Evolutionary conservation across 2,329 filamentous ascomycete species (phyloP), one percentile per base, ranked within the genome.

Genomic region (Cladophialophora immunda): DNA sequence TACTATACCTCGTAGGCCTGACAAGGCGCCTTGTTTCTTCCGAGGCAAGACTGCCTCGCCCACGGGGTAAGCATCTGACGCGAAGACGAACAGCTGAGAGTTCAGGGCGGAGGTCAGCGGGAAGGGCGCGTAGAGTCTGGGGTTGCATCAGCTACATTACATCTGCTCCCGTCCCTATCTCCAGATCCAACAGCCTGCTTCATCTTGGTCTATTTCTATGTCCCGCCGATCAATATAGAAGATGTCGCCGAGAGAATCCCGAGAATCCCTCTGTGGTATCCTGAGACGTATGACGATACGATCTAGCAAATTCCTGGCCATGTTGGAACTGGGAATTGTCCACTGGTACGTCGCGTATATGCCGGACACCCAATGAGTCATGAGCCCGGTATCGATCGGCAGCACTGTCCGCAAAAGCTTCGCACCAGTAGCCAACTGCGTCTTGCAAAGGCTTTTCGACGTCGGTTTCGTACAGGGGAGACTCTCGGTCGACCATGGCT

Each of bases 171-270:
- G 19, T 7, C 45, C 19, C 9, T 25, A 38, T 41, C n/a, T 47
- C n/a, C n/a, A 22, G 3, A 41, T 6, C 38, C 38, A 17, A 17
- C 7, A n/a, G 3, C 38, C 17, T 41, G 7, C 17, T 41, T n/a
- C 38, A n/a, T 41, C 38, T 41, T 41, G 13, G 8, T 13, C n/a
- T 50, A 9, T 6, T 25, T 2, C 17, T 50, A 11, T 27, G 27
- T 50, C 4, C 22, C 38, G 6, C 7, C 19, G 30, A 32, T 67
- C 61, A 70, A 60, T 68, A 70, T 54, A 67, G 47, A 32, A 65
- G 29, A 29, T 67, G 62, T 32, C 41, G 57, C 60, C 64, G 66
- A 63, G 66, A 60, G 41, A 69, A 67, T 29, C 64, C 67, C 53
- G 58, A 66, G 45, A 68, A 71, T 13, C 52, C 56, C 19, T 27